phyloP scores from a whole-genome alignment of 2,329 filamentous ascomycete genomes.

The Trichoderma lentiforme region DNA sequence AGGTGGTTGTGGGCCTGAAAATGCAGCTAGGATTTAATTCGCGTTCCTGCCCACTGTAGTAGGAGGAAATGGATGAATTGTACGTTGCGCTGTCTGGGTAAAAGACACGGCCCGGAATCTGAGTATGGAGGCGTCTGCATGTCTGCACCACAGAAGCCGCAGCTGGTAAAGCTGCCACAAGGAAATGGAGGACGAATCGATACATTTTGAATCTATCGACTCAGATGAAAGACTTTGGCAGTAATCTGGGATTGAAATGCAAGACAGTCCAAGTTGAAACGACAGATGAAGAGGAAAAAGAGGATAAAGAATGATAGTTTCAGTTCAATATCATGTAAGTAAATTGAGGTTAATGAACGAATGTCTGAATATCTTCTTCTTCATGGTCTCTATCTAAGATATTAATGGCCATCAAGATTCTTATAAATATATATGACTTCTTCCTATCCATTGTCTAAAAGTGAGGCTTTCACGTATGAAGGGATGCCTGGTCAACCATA shows the following conservation, averaged over 20 bases:
- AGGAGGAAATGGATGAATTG: not conserved
- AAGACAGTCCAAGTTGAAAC: not conserved
- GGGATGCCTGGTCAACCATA: not conserved
- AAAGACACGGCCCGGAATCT: not conserved
- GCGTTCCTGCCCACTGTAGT: not conserved
- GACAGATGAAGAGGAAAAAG: not conserved
- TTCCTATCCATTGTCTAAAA: not conserved
- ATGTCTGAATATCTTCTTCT: not conserved
- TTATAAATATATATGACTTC: not conserved
- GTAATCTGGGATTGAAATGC: not conserved
- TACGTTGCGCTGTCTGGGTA: not conserved
- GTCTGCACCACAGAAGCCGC: not conserved
- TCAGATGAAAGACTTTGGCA: not conserved
- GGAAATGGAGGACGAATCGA: not conserved
- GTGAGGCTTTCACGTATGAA: not conserved
- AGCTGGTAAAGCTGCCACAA: not conserved
- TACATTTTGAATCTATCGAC: not conserved
- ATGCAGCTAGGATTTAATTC: not conserved
- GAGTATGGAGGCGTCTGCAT: not conserved
- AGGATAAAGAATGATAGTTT: not conserved
- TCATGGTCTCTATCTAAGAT: not conserved
- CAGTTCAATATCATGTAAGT: not conserved
- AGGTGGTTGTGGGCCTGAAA: not conserved
- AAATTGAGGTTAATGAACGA: not conserved
- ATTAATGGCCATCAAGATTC: not conserved